Evolutionary conservation across 352 stramenopile species (phyloP).

Genomic region (Sclerospora graminicola): DNA sequence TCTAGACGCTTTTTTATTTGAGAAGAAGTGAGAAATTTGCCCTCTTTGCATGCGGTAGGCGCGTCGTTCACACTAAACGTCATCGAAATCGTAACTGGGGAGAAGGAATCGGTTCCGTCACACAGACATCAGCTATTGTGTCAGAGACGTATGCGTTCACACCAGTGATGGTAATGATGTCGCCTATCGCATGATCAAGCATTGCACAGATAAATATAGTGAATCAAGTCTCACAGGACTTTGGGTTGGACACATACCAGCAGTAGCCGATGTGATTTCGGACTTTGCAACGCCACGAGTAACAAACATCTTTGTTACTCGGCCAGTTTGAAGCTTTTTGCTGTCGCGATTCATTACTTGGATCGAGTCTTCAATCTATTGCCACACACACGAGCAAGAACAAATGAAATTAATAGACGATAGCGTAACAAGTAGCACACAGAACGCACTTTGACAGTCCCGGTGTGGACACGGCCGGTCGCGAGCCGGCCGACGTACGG

Average conservation of each 20-base stretch:
- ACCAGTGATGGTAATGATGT: constrained; percentile 96
- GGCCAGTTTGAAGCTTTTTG: constrained; percentile 65
- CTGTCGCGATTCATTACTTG: constrained; percentile 83
- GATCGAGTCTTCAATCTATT: constrained; percentile 78
- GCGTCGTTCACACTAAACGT: constrained; percentile 97
- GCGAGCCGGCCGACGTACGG: constrained; percentile 96
- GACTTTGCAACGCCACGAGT: constrained; percentile 71
- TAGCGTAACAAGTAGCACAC: background rate
- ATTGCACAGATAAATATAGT: background rate
- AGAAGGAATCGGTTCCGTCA: constrained; percentile 85
- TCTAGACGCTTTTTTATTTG: constrained; percentile 91
- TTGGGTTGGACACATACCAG: constrained; percentile 24
- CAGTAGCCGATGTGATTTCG: constrained; percentile 82
- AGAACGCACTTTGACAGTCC: constrained; percentile 58
- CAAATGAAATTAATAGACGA: too few relatives aligned
- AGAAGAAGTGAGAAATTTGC: constrained; percentile 94
- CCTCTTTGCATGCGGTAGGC: constrained; percentile 92
- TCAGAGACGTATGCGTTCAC: constrained; percentile 87
- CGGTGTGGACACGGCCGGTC: constrained; percentile 92
- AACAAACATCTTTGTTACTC: constrained; percentile 86
- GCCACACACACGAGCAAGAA: too few relatives aligned
- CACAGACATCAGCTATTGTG: constrained; percentile 72
- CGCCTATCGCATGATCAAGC: constrained; percentile 41
- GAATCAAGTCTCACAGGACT: background rate
- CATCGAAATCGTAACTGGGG: constrained; percentile 95